A percentile compares a stretch with the other conserved stretches of the same genome.
Conservation (phyloP, 2,329 filamentous ascomycete species). For the Ceratocystis destructans region DNA sequence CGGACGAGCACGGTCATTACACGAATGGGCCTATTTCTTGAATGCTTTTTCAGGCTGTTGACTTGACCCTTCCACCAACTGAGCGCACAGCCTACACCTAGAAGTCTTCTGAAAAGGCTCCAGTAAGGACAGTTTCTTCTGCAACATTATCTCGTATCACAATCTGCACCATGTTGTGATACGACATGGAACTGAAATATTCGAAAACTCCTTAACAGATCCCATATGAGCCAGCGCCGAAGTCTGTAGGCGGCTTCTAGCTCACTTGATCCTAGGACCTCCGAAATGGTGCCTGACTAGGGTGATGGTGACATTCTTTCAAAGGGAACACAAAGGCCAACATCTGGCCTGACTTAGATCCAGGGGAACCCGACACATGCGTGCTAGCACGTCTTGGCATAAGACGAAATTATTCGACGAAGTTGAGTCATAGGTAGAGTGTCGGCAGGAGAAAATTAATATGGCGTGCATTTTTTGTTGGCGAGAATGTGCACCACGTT, state of each 20-base stretch:
- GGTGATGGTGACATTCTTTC: constrained; percentile 1
- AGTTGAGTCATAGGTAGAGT: background rate
- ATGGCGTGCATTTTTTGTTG: background rate
- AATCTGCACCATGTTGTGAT: background rate
- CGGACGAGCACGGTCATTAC: too few relatives aligned
- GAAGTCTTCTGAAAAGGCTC: too few relatives aligned
- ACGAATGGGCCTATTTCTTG: too few relatives aligned
- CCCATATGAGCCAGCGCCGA: background rate
- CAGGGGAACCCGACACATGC: background rate
- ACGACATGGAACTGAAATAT: background rate
- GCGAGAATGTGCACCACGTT: background rate
- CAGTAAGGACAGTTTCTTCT: too few relatives aligned
- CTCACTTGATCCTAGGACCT: too few relatives aligned
- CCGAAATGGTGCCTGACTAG: background rate
- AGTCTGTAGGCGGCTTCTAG: too few relatives aligned
- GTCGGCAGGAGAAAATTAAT: too few relatives aligned
- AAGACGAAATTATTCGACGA: background rate
- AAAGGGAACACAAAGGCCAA: background rate
- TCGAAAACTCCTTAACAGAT: background rate
- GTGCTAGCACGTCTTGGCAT: background rate
- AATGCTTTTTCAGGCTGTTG: too few relatives aligned
- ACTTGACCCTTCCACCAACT: too few relatives aligned
- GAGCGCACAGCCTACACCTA: too few relatives aligned
- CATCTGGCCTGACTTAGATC: background rate
- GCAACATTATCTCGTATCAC: too few relatives aligned